Base-by-base conservation (phyloP, 257 asterid genomes). In the Solanum sparsipilum region DNA sequence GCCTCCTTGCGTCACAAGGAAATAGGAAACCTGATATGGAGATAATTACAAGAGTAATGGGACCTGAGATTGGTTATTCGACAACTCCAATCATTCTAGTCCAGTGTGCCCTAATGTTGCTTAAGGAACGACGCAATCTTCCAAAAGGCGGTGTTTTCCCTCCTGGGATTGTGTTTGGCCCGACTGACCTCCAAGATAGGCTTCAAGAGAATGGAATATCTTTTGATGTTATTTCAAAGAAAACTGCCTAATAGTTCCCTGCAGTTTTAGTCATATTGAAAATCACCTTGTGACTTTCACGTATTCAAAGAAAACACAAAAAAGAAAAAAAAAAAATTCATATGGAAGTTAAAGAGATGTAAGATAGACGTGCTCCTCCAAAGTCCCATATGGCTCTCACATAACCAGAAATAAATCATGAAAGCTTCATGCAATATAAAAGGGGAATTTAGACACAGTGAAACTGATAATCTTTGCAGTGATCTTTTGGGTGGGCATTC, bases 11-110 rank as follows among this genome's bases (percentile, higher is more conserved):
- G 7, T 88, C 90, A 6, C 76, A 89, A 81, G 93, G 93, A 7
- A 88, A 86, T 74, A 89, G 36, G 89, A 95, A 95, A 86, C 93
- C 95, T 1, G 99, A 97, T 83, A 88, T 92, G 92, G 94, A 97
- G 89, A 90, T 97, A 16, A 89, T 96, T 31, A 95, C 99, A 5
- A 93, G 99, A 90, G 98, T 97, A 48, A 91, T 46, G 87, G 99
- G 99, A 44, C 99, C 99, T 3, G 99, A 97, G 95, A 94, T 96
- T 86, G 99, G 98, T n/a, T 96, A 97, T 88, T 32, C 88, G 71
- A 91, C 98, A 10, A 97, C 99, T 65, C 98, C 99, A 0, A 93
- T 96, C 25, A 89, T 91, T 84, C 94, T 97, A 29, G 31, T 97
- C 87, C 99, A 97, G 88, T 94, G 98, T 46, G 98, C 96, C 44